A percentile compares a stretch with the other conserved stretches of the same genome.
These are phyloP conservation scores for Chalaropsis ovoidea DNA, from an alignment of 2,329 filamentous ascomycete genomes.

Conservation along the genomic window DNA sequence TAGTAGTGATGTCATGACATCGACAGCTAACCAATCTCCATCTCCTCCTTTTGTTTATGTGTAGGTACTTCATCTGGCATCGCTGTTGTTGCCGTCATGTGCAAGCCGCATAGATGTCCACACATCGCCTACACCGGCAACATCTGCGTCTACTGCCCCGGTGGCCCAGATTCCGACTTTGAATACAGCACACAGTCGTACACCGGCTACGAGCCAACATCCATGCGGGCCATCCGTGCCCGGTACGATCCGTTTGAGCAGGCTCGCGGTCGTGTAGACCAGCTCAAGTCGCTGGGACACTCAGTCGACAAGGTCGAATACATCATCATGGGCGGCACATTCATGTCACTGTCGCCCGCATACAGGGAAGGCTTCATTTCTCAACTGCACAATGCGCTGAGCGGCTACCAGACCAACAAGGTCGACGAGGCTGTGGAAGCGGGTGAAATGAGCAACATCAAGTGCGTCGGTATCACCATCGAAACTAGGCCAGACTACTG, in stretches of 20 bases:
- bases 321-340: slow-evolving; percentile 99
- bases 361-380: slow-evolving; percentile 92
- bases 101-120: slow-evolving; percentile 93
- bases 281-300: slow-evolving; percentile 89
- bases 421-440: slow-evolving; percentile 93
- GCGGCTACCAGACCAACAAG: slow-evolving; percentile 85
- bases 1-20: slow-evolving; percentile 1
- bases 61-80: slow-evolving; percentile 87
- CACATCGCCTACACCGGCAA: slow-evolving; percentile 98
- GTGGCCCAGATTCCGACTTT: slow-evolving; percentile 94
- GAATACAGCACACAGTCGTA: slow-evolving; percentile 99
- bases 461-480: slow-evolving; percentile 97
- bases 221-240: slow-evolving; percentile 94
- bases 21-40: not conserved
- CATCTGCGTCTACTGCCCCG: slow-evolving; percentile 97
- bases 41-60: not conserved
- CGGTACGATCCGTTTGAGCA: slow-evolving; percentile 98
- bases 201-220: slow-evolving; percentile 95
- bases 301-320: slow-evolving; percentile 99
- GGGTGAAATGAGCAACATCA: slow-evolving; percentile 91
- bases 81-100: slow-evolving; percentile 98
- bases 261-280: slow-evolving; percentile 87
- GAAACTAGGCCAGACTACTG: slow-evolving; percentile 97
- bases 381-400: slow-evolving; percentile 91
- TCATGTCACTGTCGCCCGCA: slow-evolving; percentile 86